phyloP scores from a whole-genome alignment of 2,329 filamentous ascomycete genomes.

The Helotiales sp. region DNA sequence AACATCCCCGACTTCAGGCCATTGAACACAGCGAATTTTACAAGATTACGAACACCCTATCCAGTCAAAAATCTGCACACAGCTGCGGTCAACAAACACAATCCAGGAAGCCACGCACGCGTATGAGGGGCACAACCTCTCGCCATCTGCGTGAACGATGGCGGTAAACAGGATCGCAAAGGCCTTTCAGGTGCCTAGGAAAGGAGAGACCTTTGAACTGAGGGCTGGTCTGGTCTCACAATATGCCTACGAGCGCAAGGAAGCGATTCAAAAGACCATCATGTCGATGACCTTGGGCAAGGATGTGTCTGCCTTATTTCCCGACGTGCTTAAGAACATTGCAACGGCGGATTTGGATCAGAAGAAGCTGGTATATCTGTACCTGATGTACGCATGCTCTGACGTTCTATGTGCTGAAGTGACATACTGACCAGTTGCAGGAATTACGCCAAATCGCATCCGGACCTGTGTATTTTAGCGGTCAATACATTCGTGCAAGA shows the following conservation, averaged over 20 bases:
- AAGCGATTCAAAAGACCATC: slow-evolving; percentile 99
- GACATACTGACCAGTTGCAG: slow-evolving; percentile 45
- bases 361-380: slow-evolving; percentile 99
- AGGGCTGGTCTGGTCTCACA: slow-evolving; percentile 94
- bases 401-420: not conserved
- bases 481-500: slow-evolving; percentile 99
- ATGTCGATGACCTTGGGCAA: slow-evolving; percentile 99
- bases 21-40: not conserved
- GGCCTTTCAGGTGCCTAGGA: slow-evolving; percentile 88
- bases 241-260: slow-evolving; percentile 98
- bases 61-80: slow-evolving; percentile 18
- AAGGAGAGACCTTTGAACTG: slow-evolving; percentile 98
- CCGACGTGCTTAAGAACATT: slow-evolving; percentile 98
- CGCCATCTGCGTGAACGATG: slow-evolving; percentile 56
- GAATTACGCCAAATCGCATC: slow-evolving; percentile 99
- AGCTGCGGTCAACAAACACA: slow-evolving; percentile 25
- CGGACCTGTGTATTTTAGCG: slow-evolving; percentile 95
- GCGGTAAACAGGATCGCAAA: slow-evolving; percentile 95
- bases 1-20: not conserved
- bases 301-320: slow-evolving; percentile 95
- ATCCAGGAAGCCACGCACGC: slow-evolving; percentile 26
- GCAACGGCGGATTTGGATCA: slow-evolving; percentile 92
- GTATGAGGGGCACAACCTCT: slow-evolving; percentile 40
- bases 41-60: not conserved
- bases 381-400: slow-evolving; percentile 71